phyloP scores from a whole-genome alignment of 306 rosid species.

The Lathyrus oleraceus region DNA sequence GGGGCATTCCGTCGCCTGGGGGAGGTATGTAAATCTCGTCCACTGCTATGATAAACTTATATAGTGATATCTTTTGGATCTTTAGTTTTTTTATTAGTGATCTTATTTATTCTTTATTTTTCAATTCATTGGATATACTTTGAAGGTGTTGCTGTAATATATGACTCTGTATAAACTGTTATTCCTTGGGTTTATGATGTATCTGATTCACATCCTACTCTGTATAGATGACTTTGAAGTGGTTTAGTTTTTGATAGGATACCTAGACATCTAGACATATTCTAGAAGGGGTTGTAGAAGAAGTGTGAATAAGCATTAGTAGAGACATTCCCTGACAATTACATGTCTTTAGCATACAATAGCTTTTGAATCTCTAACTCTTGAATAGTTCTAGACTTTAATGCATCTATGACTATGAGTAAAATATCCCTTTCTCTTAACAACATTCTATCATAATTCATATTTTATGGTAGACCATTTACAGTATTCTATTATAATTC shows the following conservation, averaged over 20 bases:
- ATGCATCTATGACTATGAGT: neutral
- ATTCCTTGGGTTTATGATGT: too few relatives aligned
- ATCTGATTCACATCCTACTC: too few relatives aligned
- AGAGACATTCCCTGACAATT: too few relatives aligned
- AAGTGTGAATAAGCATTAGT: too few relatives aligned
- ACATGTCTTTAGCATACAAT: too few relatives aligned
- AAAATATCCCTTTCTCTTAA: slow-evolving; percentile 8
- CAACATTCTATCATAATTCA: neutral
- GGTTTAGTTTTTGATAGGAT: neutral
- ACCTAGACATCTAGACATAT: too few relatives aligned
- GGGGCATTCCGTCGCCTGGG: slow-evolving; percentile 98
- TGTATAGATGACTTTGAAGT: too few relatives aligned
- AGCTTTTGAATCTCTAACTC: neutral
- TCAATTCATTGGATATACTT: slow-evolving; percentile 7
- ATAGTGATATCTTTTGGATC: slow-evolving; percentile 1
- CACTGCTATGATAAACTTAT: neutral
- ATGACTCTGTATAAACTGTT: slow-evolving; percentile 8
- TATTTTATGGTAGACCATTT: neutral
- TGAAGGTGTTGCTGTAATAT: neutral
- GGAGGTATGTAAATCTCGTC: slow-evolving; percentile 62
- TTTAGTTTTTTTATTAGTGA: neutral
- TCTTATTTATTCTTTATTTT: slow-evolving; percentile 6
- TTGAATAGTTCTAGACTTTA: neutral
- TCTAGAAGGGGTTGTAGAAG: too few relatives aligned
- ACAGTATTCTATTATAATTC: neutral